Conservation (phyloP, 163 green algal genomes). For the Scenedesmus sp. region DNA sequence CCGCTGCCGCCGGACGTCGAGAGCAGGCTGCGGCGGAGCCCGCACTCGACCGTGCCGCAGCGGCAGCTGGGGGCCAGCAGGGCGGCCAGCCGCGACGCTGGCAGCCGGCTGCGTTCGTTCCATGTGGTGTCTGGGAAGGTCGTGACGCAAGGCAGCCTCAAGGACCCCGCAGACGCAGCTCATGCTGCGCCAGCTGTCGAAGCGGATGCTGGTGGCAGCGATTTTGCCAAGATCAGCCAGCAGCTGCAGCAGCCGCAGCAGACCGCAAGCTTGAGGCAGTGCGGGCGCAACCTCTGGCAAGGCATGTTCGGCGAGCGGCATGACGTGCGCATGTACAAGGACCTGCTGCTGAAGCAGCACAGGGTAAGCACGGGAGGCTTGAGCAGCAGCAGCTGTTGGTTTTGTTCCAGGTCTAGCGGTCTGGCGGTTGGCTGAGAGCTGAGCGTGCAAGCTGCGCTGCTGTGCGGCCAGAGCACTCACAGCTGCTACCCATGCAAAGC, state of each 20-base stretch:
- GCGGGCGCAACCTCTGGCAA: background rate
- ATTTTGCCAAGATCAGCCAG: background rate
- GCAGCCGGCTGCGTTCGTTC: background rate
- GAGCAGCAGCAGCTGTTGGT: background rate
- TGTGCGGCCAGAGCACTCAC: no score
- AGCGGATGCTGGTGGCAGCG: background rate
- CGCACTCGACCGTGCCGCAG: background rate
- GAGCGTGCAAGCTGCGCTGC: no score
- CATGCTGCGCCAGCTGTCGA: background rate
- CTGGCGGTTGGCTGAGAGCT: no score
- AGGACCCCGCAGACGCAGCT: background rate
- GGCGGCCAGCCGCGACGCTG: background rate
- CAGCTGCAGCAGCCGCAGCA: background rate
- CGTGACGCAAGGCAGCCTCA: background rate
- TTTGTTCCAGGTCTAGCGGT: background rate
- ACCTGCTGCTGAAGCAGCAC: background rate
- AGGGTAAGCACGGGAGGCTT: slow-evolving; percentile 14
- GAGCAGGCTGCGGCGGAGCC: background rate
- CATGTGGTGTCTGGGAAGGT: slow-evolving; percentile 5
- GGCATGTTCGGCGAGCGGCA: slow-evolving; percentile 7
- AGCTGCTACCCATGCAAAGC: no score
- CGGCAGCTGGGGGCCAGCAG: background rate
- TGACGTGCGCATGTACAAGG: slow-evolving; percentile 47
- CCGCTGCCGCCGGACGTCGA: background rate
- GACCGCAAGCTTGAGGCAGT: background rate